Evolutionary conservation across 1,139 yeast genomes (phyloP), one percentile per base, ranked within the genome.

Genomic region (Lodderomyces orthopsilosis): DNA sequence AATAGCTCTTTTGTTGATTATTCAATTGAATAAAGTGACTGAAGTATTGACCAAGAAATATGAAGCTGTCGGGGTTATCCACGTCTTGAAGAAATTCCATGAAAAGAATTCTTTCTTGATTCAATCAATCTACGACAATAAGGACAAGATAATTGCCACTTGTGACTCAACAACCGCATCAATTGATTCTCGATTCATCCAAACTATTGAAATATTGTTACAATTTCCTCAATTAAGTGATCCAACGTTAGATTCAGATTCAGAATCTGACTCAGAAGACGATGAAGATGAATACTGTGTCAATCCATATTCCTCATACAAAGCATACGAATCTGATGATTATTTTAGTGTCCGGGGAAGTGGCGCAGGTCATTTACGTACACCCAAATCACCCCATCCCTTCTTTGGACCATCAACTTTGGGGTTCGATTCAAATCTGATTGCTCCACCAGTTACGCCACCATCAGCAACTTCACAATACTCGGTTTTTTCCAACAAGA

Each of bases 21-120:
- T 70, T 42, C 74, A 75, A 35, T 65, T 79, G 37, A 56, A 69
- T 41, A 65, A 67, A 43, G 75, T 78, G 24, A 76, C 85, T 2
- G 83, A 80, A 45, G 82, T 79, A 3, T 62, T 81, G 36, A 61
- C 74, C 26, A 76, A 75, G 49, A 81, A 81, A 56, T 78, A 80
- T 54, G 70, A 75, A 43, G 58, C 54, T 8, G 57, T 70, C 36
- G 77, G 77, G 2, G 77, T 70, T 7, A 63, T 68, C 30, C 74
- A 67, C 41, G 71, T 70, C 4, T 54, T 68, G 22, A 58, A 60
- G 41, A 68, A 67, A 48, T 68, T 67, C 53, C 64, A 59, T 42
- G 51, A 56, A 17, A 55, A 66, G 34, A 57, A 54, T 48, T 50
- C 54, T 41, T 56, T 53, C 41, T 50, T 59, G 34, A 58, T 66